phyloP scores from a whole-genome alignment of 1,284 basidiomycete genomes.

The Mrakiaceae sp. region DNA sequence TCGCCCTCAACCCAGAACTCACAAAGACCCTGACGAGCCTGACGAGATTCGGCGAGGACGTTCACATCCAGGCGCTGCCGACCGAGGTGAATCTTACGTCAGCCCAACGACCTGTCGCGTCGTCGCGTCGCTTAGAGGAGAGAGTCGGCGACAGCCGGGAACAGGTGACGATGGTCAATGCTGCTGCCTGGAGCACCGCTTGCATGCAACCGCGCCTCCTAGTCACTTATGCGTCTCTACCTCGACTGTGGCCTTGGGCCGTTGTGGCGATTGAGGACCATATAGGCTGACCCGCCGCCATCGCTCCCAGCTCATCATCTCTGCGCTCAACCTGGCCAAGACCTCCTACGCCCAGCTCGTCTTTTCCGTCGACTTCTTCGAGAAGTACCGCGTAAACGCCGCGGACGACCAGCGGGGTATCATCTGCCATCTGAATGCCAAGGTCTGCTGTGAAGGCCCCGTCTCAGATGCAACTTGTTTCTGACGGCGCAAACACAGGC shows the following conservation, averaged over 20 bases:
- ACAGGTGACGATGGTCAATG: too few relatives aligned
- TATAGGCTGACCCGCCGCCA: background rate
- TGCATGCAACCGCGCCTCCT: too few relatives aligned
- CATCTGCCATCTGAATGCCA: constrained; percentile 7
- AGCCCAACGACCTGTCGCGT: too few relatives aligned
- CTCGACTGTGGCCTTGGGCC: background rate
- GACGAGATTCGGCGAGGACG: constrained; percentile 5
- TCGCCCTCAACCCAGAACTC: background rate
- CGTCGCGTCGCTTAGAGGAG: too few relatives aligned
- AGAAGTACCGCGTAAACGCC: constrained; percentile 19
- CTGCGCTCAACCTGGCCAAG: constrained; percentile 10
- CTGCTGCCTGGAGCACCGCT: too few relatives aligned
- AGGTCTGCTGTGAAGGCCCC: background rate
- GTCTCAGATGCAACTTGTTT: background rate
- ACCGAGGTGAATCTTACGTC: background rate
- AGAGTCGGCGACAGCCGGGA: too few relatives aligned
- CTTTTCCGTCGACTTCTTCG: constrained; percentile 26
- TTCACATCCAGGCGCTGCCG: constrained; percentile 3
- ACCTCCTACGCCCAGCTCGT: constrained; percentile 5
- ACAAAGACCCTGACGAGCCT: background rate
- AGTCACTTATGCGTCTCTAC: too few relatives aligned
- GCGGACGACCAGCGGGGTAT: background rate
- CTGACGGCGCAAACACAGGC: background rate
- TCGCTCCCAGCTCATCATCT: constrained; percentile 1
- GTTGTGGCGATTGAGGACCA: background rate